Evolutionary conservation across 331 rosid genomes (phyloP), one percentile per base, ranked within the genome.

Genomic region (Stylosanthes scabra): DNA sequence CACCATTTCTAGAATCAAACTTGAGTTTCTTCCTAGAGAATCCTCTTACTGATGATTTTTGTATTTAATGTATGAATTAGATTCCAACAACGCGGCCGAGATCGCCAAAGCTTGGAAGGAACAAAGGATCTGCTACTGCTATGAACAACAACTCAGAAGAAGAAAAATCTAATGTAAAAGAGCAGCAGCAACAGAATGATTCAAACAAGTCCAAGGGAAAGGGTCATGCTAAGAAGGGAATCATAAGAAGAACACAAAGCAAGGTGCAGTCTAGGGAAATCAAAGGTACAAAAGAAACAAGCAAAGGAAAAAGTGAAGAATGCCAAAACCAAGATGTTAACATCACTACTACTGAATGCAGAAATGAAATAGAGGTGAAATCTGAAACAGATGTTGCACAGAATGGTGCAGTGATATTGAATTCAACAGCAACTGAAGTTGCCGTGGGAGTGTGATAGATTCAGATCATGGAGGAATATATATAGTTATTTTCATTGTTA

Each of bases 91-190:
- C 99, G 3, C 96, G 98, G 0, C 56, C 98, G 63, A 90, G 8
- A 83, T 95, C 99, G 31, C 99, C 99, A 8, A 95, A 90, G 84
- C 93, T 95, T 13, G 99, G 98, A 75, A 85, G 98, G 82, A 37
- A 77, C 77, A 95, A 90, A 70, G 78, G 55, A 78, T 70, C 75
- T 66, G 11, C 25, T 1, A 20, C 85, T 63, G 11, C 84, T 57
- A 77, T 34, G 25, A 87, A 58, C 87, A 81, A 63, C 82, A 72
- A 65, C 55, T 74, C 86, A 70, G 97, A 88, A 71, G 56, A 63
- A 39, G 84, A 77, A 2, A 83, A 69, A 16, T 71, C 79, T 2
- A 80, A 34, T 3, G 39, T 34, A 6, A 34, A 34, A 34, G 39
- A 34, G 84, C 51, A 81, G 63, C 81, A 57, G 31, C 89, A 73